Conservation (phyloP, 2,329 filamentous ascomycete genomes). For the Diaporthe caulivora region DNA sequence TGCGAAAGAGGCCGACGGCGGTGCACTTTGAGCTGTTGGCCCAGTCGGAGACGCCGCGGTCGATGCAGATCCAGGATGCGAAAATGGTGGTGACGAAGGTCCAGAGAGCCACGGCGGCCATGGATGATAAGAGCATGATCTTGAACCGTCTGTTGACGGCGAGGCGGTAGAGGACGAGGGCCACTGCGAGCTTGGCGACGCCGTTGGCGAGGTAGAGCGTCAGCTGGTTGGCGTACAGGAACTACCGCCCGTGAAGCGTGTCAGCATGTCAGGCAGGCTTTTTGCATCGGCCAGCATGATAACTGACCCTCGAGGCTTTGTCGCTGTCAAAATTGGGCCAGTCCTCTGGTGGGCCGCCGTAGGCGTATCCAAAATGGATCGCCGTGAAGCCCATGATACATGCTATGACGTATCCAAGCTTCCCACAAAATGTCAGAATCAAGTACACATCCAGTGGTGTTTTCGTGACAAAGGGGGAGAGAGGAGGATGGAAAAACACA, state of each 20-base stretch:
- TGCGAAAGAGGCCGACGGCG: conserved; percentile 48
- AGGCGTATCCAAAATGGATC: conserved; percentile 49
- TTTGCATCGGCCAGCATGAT: accelerated
- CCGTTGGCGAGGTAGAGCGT: conserved; percentile 49
- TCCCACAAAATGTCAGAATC: background rate
- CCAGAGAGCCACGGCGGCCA: conserved; percentile 30
- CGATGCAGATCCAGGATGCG: conserved; percentile 47
- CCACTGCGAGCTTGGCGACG: conserved; percentile 49
- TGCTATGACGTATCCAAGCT: conserved; percentile 46
- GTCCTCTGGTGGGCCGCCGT: conserved; percentile 37
- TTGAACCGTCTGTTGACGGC: conserved; percentile 44
- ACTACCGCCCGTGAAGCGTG: conserved; percentile 44
- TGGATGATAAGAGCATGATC: conserved; percentile 43
- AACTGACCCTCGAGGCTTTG: conserved; percentile 11
- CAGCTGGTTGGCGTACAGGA: conserved; percentile 48
- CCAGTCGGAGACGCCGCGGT: conserved; percentile 47
- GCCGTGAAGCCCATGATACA: conserved; percentile 47
- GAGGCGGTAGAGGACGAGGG: conserved; percentile 49
- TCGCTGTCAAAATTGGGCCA: conserved; percentile 44
- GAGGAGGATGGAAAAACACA: conserved; percentile 26
- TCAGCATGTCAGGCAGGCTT: background rate
- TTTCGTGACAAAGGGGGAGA: too few relatives aligned
- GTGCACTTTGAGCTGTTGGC: conserved; percentile 46
- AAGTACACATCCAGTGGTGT: too few relatives aligned
- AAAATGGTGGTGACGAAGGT: conserved; percentile 44